phyloP scores from a whole-genome alignment of 106 monocot species.

The Dactylorhiza incarnata region DNA sequence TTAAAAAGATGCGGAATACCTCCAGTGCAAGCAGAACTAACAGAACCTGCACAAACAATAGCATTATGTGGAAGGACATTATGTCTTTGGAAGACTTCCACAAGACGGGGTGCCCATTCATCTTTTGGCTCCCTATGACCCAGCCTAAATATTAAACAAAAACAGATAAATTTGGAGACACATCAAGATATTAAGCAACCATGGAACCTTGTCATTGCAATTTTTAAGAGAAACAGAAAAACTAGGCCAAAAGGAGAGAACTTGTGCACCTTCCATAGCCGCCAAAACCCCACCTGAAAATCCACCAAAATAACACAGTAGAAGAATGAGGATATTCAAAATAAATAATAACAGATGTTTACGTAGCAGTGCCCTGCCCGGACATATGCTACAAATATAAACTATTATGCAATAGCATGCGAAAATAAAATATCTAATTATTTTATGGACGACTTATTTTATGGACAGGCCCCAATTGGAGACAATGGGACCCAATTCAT shows the following conservation, averaged over 20 bases:
- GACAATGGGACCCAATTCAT: background rate
- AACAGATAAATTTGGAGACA: background rate
- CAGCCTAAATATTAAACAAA: constrained; percentile 32
- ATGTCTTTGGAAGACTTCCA: constrained; percentile 87
- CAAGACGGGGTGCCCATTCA: constrained; percentile 87
- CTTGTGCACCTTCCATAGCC: constrained; percentile 86
- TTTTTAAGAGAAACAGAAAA: background rate
- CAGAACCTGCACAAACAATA: constrained; percentile 75
- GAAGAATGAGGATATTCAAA: background rate
- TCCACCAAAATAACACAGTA: constrained; percentile 5
- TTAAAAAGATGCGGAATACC: constrained; percentile 25
- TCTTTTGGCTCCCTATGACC: constrained; percentile 97
- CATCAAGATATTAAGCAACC: background rate
- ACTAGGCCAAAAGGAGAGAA: background rate
- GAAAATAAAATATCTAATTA: background rate
- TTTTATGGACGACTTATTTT: no score
- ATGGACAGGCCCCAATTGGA: background rate
- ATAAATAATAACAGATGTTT: constrained; percentile 1
- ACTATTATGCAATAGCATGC: background rate
- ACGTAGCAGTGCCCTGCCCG: background rate
- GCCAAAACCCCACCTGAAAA: constrained; percentile 90
- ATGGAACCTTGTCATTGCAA: background rate
- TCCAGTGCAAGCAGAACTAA: constrained; percentile 88
- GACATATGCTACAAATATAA: background rate
- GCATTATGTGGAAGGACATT: constrained; percentile 85